Evolutionary conservation across 306 rosid species (phyloP).

Genomic region (Rosa rugosa): DNA sequence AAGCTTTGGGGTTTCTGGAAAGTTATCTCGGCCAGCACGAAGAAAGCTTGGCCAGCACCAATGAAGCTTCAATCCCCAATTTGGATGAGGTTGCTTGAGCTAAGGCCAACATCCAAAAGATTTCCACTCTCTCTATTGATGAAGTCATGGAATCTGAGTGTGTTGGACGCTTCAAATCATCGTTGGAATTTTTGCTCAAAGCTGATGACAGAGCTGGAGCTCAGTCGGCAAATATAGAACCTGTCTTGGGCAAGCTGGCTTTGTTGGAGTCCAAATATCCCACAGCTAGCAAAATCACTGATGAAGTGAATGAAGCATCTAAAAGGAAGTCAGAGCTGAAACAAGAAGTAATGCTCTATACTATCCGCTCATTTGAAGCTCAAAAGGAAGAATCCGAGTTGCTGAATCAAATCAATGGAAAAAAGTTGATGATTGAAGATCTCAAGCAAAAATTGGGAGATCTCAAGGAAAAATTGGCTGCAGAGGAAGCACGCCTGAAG

Average conservation of each 20-base stretch:
- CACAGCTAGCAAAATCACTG: neutral
- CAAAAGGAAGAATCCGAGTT: neutral
- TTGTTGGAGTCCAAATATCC: slow-evolving; percentile 3
- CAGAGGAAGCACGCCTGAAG: neutral
- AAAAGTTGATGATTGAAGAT: neutral
- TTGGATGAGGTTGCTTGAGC: neutral
- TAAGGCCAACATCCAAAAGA: neutral
- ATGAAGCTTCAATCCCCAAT: neutral
- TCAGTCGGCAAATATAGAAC: neutral
- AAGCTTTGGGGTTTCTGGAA: neutral
- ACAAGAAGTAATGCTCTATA: neutral
- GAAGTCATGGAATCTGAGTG: slow-evolving; percentile 9
- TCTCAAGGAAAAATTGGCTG: neutral
- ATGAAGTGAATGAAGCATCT: neutral
- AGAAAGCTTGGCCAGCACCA: neutral
- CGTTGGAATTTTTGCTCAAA: neutral
- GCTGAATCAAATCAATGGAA: neutral
- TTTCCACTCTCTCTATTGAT: neutral
- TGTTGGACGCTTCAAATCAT: neutral
- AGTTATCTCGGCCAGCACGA: neutral
- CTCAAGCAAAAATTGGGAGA: neutral
- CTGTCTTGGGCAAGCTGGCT: neutral
- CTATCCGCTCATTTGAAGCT: neutral
- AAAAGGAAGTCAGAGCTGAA: neutral
- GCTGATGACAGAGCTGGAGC: neutral